These are phyloP conservation scores for Boletus subparvulus DNA, from an alignment of 768 basidiomycete genomes.

Conservation along the genomic window DNA sequence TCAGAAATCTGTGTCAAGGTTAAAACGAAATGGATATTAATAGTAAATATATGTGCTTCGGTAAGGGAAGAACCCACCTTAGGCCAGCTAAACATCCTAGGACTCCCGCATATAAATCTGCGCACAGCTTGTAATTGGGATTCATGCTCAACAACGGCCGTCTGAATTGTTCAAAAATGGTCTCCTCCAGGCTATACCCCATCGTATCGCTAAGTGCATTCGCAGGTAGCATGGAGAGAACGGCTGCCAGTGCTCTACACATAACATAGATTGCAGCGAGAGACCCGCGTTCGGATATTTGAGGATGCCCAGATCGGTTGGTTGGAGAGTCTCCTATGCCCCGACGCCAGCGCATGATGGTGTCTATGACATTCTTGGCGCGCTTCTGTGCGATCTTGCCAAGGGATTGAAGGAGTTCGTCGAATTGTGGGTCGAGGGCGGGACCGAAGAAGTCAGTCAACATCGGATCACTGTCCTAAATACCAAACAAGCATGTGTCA, in stretches of 20 bases:
- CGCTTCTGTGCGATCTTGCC: slow-evolving; percentile 85
- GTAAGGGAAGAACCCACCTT: slow-evolving; percentile 48
- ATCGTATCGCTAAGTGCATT: slow-evolving; percentile 76
- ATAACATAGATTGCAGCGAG: slow-evolving; percentile 86
- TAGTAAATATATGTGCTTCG: background rate
- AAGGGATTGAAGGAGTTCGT: slow-evolving; percentile 80
- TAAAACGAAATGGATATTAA: background rate
- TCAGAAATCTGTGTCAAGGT: slow-evolving; percentile 62
- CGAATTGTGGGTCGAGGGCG: slow-evolving; percentile 74
- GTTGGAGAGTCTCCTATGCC: slow-evolving; percentile 65
- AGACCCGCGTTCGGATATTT: slow-evolving; percentile 62
- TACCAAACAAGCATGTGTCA: slow-evolving; percentile 2
- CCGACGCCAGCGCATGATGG: slow-evolving; percentile 84
- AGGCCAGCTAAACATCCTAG: slow-evolving; percentile 80
- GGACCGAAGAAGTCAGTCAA: slow-evolving; percentile 69
- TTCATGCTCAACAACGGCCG: slow-evolving; percentile 63
- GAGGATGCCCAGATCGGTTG: slow-evolving; percentile 28
- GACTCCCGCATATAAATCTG: slow-evolving; percentile 80
- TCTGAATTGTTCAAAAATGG: slow-evolving; percentile 83
- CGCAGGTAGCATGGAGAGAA: slow-evolving; percentile 69
- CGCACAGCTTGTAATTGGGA: slow-evolving; percentile 76
- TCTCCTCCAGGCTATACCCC: slow-evolving; percentile 82
- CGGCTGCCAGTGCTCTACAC: slow-evolving; percentile 80
- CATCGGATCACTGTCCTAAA: slow-evolving; percentile 67
- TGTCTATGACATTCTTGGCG: slow-evolving; percentile 80